Conservation (phyloP, 73 alveolate genomes). For the Urostyla sp. region DNA sequence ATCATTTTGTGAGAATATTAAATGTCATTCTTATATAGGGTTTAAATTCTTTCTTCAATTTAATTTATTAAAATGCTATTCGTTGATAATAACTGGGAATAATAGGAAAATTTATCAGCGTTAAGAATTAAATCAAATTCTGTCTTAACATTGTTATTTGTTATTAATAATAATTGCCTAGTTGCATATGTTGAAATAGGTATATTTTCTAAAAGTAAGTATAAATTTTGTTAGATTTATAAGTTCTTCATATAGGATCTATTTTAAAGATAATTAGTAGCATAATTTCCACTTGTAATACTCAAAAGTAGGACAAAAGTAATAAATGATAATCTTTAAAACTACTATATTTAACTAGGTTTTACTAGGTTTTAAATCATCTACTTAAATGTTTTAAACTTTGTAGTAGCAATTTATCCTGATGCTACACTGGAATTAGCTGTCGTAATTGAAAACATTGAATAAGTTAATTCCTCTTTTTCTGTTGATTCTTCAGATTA, state of each 20-base stretch:
- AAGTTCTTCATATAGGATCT: slow-evolving; percentile 38
- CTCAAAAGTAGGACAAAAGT: slow-evolving; percentile 32
- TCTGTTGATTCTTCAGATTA: slow-evolving; percentile 1
- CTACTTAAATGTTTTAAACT: slow-evolving; percentile 43
- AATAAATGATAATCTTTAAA: slow-evolving; percentile 1
- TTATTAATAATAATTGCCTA: slow-evolving; percentile 15
- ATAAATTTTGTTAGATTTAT: slow-evolving; percentile 5
- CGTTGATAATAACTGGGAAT: not conserved
- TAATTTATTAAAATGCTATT: slow-evolving; percentile 1
- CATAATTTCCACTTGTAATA: slow-evolving; percentile 36
- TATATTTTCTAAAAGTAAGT: slow-evolving; percentile 3
- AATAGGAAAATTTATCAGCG: not conserved
- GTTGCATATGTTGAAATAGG: slow-evolving; percentile 51
- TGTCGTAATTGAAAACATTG: slow-evolving; percentile 47
- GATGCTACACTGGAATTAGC: slow-evolving; percentile 48
- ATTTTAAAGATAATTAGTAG: slow-evolving; percentile 21
- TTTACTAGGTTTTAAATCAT: not conserved
- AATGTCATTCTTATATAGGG: slow-evolving; percentile 7
- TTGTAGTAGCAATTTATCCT: slow-evolving; percentile 29
- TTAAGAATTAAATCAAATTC: not conserved
- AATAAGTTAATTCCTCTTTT: slow-evolving; percentile 46
- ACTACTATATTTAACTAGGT: slow-evolving; percentile 14
- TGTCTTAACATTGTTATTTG: slow-evolving; percentile 13
- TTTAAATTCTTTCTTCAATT: slow-evolving; percentile 5
- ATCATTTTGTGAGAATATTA: slow-evolving; percentile 1